Base-by-base conservation (phyloP, 1,139 yeast genomes). In the Ogataea hybrid region DNA sequence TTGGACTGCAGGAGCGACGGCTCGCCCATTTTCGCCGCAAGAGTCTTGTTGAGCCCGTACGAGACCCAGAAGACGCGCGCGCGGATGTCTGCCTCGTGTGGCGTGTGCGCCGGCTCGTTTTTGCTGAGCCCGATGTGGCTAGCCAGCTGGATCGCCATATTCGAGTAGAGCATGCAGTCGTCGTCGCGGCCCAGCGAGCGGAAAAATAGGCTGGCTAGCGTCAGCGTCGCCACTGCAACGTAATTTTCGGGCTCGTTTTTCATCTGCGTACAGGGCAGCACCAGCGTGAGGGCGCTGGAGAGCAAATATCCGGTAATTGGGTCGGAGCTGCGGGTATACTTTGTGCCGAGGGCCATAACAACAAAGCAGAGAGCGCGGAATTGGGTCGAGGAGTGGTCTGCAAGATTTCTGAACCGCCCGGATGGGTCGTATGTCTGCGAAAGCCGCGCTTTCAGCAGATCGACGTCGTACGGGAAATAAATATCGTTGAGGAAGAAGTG, bases 11-110 rank as follows among this genome's bases (percentile, higher is more conserved):
- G 33, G 11, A 52, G 31, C 31, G 51, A 44, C 3, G 49, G 47
- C 25, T 52, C 50, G 6, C 61, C 61, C 48, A 52, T 50, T 37
- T 56, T 56, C 10, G 59, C 56, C n/a, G 57, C 48, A 12, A 54
- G 29, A 5, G 51, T 47, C 39, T 57, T 42, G 32, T 55, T 56
- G 15, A 52, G 43, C 6, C 56, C 57, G 41, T 46, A 56, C 5
- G 54, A 37, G 8, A 51, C 47, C 61, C 61, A 57, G 37, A 49
- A 52, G 3, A 56, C 44, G 21, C 57, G 39, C 8, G 53, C 37
- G 37, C 56, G 52, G 10, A 46, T 35, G 30, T 57, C 58, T 15
- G 32, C 36, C 32, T 49, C 54, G 9, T 28, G 27, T 3, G 35
- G 21, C 15, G 17, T 22, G 14, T 31, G 4, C 7, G 42, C 22